Base-by-base conservation (phyloP, 805 yeast genomes). In the Yamadazyma nakazawae region DNA sequence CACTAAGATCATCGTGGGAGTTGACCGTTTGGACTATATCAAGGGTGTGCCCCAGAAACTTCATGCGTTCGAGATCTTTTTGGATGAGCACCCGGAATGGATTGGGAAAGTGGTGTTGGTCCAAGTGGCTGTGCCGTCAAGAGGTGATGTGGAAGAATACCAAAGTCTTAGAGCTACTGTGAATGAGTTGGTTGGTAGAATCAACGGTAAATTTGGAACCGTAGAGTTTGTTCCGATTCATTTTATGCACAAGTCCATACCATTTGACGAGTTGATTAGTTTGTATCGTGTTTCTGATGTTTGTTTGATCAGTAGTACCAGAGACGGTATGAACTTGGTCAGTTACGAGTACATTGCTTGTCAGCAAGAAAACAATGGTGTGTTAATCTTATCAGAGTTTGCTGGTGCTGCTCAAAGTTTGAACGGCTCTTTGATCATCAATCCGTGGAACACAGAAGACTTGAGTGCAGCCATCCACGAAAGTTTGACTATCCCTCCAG, bases 351-450 rank as follows among this genome's bases (percentile, higher is more conserved):
- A 94, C 66, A 89, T 94, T 58, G 97, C 98, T 0, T 92, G 98
- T 61, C 99, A 94, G 67, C 79, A 82, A 52, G 83, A 84, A 40
- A 82, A 82, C 51, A 83, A 89, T 52, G 99, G 99, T 8, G 82
- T 90, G 2, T 74, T 94, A 55, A 87, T 94, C 41, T 66, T 94
- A 52, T 85, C 96, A 36, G 99, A 94, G 68, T 94, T 94, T 69
- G 94, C 99, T 0, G 99, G 99, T 41, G 99, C 99, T n/a, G 98
- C 99, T 0, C 99, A 94, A 68, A 86, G 96, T 1, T 73, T 94
- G 53, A 92, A 94, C 61, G 99, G 99, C 19, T 90, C 96, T 1
- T 64, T 92, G 12, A 81, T 94, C 49, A 96, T 94, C 17, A 94
- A 94, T 61, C 99, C 99, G 2, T 94, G 99, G 99, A 94, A 92